phyloP scores from a whole-genome alignment of 139 green algal genomes.

The Chlamydomonas eustigma region DNA sequence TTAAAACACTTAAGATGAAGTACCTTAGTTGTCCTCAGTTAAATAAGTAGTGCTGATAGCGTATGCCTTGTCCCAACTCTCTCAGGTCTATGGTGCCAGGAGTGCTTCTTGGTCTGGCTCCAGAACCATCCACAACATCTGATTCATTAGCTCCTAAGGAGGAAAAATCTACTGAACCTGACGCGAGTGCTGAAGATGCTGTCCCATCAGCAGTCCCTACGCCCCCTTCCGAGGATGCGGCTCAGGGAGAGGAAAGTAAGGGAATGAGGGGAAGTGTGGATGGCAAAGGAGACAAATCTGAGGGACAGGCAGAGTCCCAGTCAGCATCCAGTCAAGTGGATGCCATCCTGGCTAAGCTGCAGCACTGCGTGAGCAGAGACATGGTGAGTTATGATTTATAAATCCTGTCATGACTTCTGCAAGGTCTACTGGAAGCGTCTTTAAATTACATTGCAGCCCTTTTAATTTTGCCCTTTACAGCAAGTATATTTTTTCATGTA shows the following conservation, averaged over 20 bases:
- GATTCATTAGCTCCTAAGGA: neutral
- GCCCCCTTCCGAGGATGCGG: conserved; percentile 1
- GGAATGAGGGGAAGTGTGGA: conserved; percentile 5
- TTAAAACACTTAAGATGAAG: too few species aligned
- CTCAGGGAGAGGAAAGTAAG: conserved; percentile 6
- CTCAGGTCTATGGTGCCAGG: conserved; percentile 12
- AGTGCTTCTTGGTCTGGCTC: neutral
- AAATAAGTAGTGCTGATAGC: too few species aligned
- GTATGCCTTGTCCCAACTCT: too few species aligned
- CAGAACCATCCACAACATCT: neutral
- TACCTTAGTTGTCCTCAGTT: too few species aligned
- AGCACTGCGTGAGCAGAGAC: conserved; percentile 67
- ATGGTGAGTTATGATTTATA: too few species aligned
- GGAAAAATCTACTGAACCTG: neutral
- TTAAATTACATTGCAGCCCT: too few species aligned
- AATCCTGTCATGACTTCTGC: too few species aligned
- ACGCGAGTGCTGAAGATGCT: neutral
- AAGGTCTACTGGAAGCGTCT: too few species aligned
- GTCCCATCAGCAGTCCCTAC: neutral
- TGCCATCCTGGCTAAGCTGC: conserved; percentile 65
- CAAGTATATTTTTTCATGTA: too few species aligned
- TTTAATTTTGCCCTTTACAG: too few species aligned
- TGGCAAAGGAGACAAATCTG: conserved; percentile 8
- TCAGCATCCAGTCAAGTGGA: conserved; percentile 32
- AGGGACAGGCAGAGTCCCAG: neutral